Conservation (phyloP, 306 rosid species). For the Arachis hypogaea region DNA sequence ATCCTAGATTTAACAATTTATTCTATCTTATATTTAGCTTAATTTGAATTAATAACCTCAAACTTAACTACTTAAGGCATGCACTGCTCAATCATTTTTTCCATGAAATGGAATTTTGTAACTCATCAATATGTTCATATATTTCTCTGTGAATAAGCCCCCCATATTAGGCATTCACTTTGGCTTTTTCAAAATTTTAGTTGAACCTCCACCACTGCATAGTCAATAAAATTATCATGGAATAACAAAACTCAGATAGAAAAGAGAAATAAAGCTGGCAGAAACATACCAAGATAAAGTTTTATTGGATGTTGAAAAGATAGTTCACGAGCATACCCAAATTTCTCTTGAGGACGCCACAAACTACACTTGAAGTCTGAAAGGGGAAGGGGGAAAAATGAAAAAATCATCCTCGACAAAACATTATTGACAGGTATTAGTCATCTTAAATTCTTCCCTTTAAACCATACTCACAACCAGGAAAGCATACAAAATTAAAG, state of each 20-base stretch:
- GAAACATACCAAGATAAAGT: slow-evolving; percentile 80
- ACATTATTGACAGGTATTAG: slow-evolving; percentile 8
- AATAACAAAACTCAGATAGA: slow-evolving; percentile 12
- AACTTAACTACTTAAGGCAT: slow-evolving; percentile 3
- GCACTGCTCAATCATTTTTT: slow-evolving; percentile 6
- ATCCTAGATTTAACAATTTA: slow-evolving; percentile 1
- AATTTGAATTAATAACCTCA: neutral
- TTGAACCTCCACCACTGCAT: neutral
- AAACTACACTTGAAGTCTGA: slow-evolving; percentile 71
- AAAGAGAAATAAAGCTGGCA: slow-evolving; percentile 26
- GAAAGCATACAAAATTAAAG: slow-evolving; percentile 33
- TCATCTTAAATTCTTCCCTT: slow-evolving; percentile 24
- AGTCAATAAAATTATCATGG: slow-evolving; percentile 30
- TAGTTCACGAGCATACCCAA: slow-evolving; percentile 78
- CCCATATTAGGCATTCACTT: slow-evolving; percentile 18
- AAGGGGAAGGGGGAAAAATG: slow-evolving; percentile 24
- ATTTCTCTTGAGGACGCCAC: slow-evolving; percentile 72
- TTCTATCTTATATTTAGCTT: neutral
- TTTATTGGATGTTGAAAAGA: slow-evolving; percentile 96
- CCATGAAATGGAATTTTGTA: neutral
- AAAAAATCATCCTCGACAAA: slow-evolving; percentile 26
- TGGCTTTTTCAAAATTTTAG: slow-evolving; percentile 20
- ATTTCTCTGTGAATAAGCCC: slow-evolving; percentile 8
- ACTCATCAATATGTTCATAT: neutral
- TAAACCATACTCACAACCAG: slow-evolving; percentile 23